phyloP scores from a whole-genome alignment of 768 basidiomycete genomes.

The Trametes gibbosa region DNA sequence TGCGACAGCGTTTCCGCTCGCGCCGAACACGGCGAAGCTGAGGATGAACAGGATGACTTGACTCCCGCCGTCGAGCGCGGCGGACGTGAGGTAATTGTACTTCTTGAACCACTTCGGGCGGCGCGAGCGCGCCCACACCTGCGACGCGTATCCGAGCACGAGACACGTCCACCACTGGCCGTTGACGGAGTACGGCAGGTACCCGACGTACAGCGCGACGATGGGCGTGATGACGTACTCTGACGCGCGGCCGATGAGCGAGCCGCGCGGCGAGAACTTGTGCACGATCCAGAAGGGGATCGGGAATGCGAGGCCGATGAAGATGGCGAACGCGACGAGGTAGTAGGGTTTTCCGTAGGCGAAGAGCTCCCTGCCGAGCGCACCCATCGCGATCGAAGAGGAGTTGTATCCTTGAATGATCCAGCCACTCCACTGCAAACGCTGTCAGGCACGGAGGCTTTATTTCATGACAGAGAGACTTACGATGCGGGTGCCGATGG shows the following conservation, averaged over 20 bases:
- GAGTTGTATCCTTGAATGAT: slow-evolving; percentile 52
- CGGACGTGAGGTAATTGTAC: slow-evolving; percentile 47
- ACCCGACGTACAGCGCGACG: slow-evolving; percentile 35
- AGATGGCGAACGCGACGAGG: slow-evolving; percentile 48
- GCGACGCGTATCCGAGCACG: slow-evolving; percentile 46
- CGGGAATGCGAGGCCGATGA: slow-evolving; percentile 48
- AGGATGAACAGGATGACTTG: slow-evolving; percentile 51
- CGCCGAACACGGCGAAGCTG: slow-evolving; percentile 39
- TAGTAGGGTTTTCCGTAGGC: slow-evolving; percentile 46
- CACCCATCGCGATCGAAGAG: slow-evolving; percentile 54
- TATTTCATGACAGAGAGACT: slow-evolving; percentile 9
- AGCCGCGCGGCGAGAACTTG: slow-evolving; percentile 35
- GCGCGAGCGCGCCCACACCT: slow-evolving; percentile 47
- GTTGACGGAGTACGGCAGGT: slow-evolving; percentile 51
- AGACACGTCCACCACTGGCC: slow-evolving; percentile 55
- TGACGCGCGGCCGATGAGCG: slow-evolving; percentile 33
- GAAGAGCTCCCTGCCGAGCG: slow-evolving; percentile 52
- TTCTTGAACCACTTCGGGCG: slow-evolving; percentile 48
- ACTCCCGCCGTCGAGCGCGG: slow-evolving; percentile 48
- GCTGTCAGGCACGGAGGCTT: neutral
- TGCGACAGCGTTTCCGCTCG: slow-evolving; percentile 39
- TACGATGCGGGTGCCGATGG: slow-evolving; percentile 47
- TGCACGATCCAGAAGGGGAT: slow-evolving; percentile 48
- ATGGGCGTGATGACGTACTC: slow-evolving; percentile 48
- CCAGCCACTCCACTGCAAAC: slow-evolving; percentile 49